Evolutionary conservation across 2,329 filamentous ascomycete species (phyloP).

Genomic region (Aspergillus ruber): DNA sequence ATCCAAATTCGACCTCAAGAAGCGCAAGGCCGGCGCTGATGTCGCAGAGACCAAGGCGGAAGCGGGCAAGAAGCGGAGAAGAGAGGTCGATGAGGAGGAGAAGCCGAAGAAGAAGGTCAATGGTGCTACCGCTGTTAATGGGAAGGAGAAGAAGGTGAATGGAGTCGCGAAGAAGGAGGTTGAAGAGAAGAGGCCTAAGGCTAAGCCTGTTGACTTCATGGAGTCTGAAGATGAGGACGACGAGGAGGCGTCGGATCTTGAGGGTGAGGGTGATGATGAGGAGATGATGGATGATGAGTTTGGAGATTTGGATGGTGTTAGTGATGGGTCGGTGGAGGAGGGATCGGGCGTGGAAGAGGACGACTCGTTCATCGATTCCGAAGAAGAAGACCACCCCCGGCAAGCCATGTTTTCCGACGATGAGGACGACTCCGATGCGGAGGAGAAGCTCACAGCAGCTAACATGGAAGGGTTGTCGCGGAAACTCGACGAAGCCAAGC

Average conservation of each 20-base stretch:
- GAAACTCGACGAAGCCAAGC: constrained; percentile 71
- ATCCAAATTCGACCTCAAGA: constrained; percentile 57
- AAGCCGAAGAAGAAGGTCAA: constrained; percentile 37
- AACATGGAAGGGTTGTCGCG: constrained; percentile 90
- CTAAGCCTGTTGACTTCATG: constrained; percentile 27
- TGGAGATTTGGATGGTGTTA: constrained; percentile 37
- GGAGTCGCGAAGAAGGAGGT: constrained; percentile 19
- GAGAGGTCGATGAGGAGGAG: constrained; percentile 39
- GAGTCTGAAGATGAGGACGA: constrained; percentile 34
- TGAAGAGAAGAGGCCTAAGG: constrained; percentile 24
- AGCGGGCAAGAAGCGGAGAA: constrained; percentile 61
- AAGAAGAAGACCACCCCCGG: constrained; percentile 46
- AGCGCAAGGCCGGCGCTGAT: constrained; percentile 72
- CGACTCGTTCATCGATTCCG: constrained; percentile 63
- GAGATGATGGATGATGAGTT: constrained; percentile 43
- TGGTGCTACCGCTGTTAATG: constrained; percentile 19
- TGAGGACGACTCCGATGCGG: constrained; percentile 77
- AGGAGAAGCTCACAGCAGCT: constrained; percentile 86
- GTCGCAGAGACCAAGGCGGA: constrained; percentile 53
- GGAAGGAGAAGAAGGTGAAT: constrained; percentile 24
- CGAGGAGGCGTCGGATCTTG: constrained; percentile 39
- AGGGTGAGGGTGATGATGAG: constrained; percentile 37
- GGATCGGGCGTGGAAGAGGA: constrained; percentile 45
- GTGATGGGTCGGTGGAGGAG: constrained; percentile 43
- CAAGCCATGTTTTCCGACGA: constrained; percentile 90